Percentiles rank a stretch among this genome's conserved stretches.
Evolutionary conservation across 2,329 filamentous ascomycete genomes (phyloP).

Genomic region (Colletotrichum kahawae): DNA sequence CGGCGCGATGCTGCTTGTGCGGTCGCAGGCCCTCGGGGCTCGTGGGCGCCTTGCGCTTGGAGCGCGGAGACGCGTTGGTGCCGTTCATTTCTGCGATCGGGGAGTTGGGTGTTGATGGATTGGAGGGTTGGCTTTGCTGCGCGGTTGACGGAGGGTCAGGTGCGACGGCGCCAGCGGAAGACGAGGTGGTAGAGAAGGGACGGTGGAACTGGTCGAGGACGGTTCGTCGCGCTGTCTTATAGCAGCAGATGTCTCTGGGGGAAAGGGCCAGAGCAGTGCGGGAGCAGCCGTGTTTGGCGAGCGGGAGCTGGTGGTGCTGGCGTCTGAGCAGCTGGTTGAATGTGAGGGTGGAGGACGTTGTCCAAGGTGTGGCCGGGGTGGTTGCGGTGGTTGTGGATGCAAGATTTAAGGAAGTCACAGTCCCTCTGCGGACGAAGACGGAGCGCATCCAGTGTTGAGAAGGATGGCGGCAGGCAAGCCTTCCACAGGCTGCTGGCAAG

Average conservation of each 20-base stretch:
- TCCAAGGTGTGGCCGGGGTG: constrained; percentile 1
- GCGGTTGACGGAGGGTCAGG: background rate
- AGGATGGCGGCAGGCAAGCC: constrained; percentile 8
- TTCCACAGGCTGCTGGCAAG: background rate
- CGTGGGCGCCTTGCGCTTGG: constrained; percentile 58
- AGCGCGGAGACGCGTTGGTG: constrained; percentile 42
- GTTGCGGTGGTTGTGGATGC: constrained; percentile 12
- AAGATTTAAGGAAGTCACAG: constrained; percentile 20
- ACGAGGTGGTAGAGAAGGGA: background rate
- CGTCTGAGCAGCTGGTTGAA: constrained; percentile 3
- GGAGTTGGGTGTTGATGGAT: background rate
- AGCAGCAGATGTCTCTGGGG: background rate
- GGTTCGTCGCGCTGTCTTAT: constrained; percentile 12
- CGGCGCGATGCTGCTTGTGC: constrained; percentile 46
- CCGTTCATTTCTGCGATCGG: constrained; percentile 46
- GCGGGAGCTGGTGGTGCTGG: background rate
- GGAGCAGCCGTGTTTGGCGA: constrained; percentile 16
- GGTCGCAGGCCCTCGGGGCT: constrained; percentile 43
- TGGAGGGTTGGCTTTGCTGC: background rate
- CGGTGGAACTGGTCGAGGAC: background rate
- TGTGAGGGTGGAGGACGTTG: background rate
- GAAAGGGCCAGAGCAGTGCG: background rate
- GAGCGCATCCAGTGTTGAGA: constrained; percentile 16
- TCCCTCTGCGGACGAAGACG: constrained; percentile 13
- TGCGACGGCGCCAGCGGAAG: background rate